Base-by-base conservation (phyloP, 2,329 filamentous ascomycete species). In the Ascochyta rabiei region DNA sequence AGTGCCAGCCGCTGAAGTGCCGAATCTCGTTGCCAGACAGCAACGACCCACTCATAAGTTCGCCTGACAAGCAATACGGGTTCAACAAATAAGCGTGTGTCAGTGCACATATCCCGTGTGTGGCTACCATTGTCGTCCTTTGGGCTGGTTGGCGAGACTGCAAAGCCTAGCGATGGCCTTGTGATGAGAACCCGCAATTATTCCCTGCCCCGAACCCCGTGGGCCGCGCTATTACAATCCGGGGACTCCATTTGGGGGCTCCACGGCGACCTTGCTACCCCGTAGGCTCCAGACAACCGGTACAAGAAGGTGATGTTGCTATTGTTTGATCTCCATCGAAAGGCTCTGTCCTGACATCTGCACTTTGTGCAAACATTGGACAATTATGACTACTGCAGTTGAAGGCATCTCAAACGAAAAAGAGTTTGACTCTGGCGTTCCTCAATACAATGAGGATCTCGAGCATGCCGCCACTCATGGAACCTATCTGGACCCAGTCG, bases 391-490 rank as follows among this genome's bases (percentile, higher is more conserved):
- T 23, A 41, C 48, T 4, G 52, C 52, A 18, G 21, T 19, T 38
- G 52, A 50, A 37, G 46, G n/a, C 16, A 35, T 37, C 10, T 37
- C 44, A 8, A 47, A 56, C 26, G 35, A 51, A 21, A 50, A 51
- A 18, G 31, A 59, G 39, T 30, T 35, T 23, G 43, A 41, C 38
- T 23, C 45, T 23, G 46, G 49, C 23, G 30, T 38, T 2, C 37
- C 53, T 16, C 50, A 62, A 18, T 50, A 63, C 37, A 57, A 53
- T 2, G 64, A 64, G 24, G 62, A 68, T 18, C 55, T 72, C 8
- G 68, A 69, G 40, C 68, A 66, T 41, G 56, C 60, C 15, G 57
- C 57, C 16, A 71, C 68, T 5, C 67, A 72, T 35, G 64, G 63
- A 16, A 71, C 69, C 1, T 69, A 71, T 42, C 59, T 69, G 42